Evolutionary conservation across 805 yeast genomes (phyloP), one percentile per base, ranked within the genome.

Genomic region (Danielia reshetovae): DNA sequence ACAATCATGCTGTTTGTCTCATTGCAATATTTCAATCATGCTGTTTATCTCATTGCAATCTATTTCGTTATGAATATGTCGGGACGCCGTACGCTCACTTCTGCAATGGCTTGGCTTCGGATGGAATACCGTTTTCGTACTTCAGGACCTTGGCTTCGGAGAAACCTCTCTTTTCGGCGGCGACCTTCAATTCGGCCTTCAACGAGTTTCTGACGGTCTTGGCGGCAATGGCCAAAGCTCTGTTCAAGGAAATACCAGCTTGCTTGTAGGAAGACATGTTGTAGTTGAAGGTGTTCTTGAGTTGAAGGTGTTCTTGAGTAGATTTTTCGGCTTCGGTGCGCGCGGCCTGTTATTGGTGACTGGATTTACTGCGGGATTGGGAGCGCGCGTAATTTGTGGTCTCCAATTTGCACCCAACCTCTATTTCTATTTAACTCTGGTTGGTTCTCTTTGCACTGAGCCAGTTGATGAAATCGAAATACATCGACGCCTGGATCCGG

Each of bases 151-250:
- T 77, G 51, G 79, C 84, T 57, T 90, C 97, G 45, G 84, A 65
- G 55, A 64, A 47, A 50, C 81, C 81, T 73, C 94, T 85, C 62
- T 73, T 76, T 55, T 78, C 76, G 48, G 82, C 83, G 42, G 71
- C 75, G 45, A 77, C 83, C 62, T 83, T 85, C 59, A 77, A 63
- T 56, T 89, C 96, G 46, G 88, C 79, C 74, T 90, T 90, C 61
- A 90, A 77, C 34, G 96, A 81, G 54, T 74, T 72, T 72, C 97
- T 87, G 52, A 87, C 77, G 44, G 95, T 77, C 62, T 79, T 79
- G 57, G 96, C 95, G 57, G 96, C 85, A 58, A 90, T 75, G 49
- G 95, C 77, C 64, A 89, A 74, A 68, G 90, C 90, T 64, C 81
- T 85, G 83, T 85, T 86, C 72, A 83, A 79, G 48, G 71, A 58